Evolutionary conservation across 805 yeast species (phyloP), one percentile per base, ranked within the genome.

Genomic region (Kregervanrija fluxuum): DNA sequence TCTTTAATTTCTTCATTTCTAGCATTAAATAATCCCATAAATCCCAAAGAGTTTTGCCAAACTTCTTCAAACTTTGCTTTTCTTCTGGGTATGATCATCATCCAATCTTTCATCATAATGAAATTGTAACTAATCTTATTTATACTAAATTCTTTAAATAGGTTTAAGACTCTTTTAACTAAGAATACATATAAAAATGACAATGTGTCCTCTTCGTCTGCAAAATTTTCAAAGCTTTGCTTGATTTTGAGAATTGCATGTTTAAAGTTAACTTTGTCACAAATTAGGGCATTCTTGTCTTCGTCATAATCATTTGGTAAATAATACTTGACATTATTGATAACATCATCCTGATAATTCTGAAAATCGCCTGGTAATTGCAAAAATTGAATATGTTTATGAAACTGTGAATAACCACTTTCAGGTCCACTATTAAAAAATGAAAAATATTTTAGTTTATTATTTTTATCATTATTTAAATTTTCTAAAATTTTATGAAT

Each of bases 381-480:
- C 74, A 91, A 69, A 64, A 90, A 80, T 65, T 93, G 99, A 50
- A 93, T 64, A 65, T 91, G 99, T 60, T 86, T 88, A 67, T 91
- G 99, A 40, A 85, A 82, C 57, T 89, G 93, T 0, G 96, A 88
- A n/a, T 96, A 95, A 1, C 98, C 99, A 49, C 95, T 79, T 53
- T 79, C 73, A 14, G 80, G 79, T 8, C 99, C 99, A 57, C 87
- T 80, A 63, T 91, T 91, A 73, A 79, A 91, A 63, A 91, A 91
- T 0, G 89, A 89, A 60, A 90, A 70, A 71, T 85, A 82, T 45
- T 75, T 71, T 33, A 66, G 44, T 5, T 45, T 65, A 30, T 65
- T 67, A 12, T 61, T 67, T 16, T 60, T 65, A 2, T 58, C 41
- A 45, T 64, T 62, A 54, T 78, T 77, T 42, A 84, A 66, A 13